These are phyloP conservation scores for Lentinula lateritia DNA, from an alignment of 768 basidiomycete species.

Conservation along the genomic window DNA sequence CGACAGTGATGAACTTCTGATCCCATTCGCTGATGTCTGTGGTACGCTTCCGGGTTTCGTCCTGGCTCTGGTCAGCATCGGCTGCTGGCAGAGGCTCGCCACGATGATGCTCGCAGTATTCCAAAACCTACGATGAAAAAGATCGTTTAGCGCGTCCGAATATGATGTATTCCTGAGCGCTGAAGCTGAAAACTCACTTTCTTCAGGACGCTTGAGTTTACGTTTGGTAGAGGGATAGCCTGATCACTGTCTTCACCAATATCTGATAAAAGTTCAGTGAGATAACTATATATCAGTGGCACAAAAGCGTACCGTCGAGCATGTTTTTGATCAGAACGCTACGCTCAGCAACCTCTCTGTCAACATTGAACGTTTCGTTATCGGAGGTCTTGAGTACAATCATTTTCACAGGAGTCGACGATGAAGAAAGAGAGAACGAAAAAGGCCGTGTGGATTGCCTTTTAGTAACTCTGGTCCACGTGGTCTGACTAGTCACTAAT, in stretches of 20 bases:
- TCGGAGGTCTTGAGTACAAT: constrained; percentile 91
- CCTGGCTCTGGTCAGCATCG: constrained; percentile 75
- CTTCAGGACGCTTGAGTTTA: constrained; percentile 87
- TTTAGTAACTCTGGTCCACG: not conserved
- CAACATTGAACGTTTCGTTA: constrained; percentile 89
- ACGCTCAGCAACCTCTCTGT: constrained; percentile 93
- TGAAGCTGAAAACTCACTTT: constrained; percentile 51
- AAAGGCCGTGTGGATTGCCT: constrained; percentile 5
- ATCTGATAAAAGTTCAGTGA: constrained; percentile 42
- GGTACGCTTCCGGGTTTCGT: constrained; percentile 96
- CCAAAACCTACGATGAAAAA: constrained; percentile 64
- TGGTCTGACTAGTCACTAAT: constrained; percentile 13
- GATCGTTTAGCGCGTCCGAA: not conserved
- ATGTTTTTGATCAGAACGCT: constrained; percentile 98
- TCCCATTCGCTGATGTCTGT: constrained; percentile 99
- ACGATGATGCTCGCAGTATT: constrained; percentile 99
- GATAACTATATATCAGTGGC: constrained; percentile 2
- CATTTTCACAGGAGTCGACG: constrained; percentile 38
- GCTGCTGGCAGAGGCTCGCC: constrained; percentile 91
- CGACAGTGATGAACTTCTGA: constrained; percentile 96
- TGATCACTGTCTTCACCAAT: constrained; percentile 86
- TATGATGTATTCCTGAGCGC: not conserved
- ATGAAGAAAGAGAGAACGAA: not conserved
- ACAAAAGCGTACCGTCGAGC: constrained; percentile 74
- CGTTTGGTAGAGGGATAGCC: constrained; percentile 92